phyloP scores from a whole-genome alignment of 768 basidiomycete genomes.

The Lactarius hengduanensis region DNA sequence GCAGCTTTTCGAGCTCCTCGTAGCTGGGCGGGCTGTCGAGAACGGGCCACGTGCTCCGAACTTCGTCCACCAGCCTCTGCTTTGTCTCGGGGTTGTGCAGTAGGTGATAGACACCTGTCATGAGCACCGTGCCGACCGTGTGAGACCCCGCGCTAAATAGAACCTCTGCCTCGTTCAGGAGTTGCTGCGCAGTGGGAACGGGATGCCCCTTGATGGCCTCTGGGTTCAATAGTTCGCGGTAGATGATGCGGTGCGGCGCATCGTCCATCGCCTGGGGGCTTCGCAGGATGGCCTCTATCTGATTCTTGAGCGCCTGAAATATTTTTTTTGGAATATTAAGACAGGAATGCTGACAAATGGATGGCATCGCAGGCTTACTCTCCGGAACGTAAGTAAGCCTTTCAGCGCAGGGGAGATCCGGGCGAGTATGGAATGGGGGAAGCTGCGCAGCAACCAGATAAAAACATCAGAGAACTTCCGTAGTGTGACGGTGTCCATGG shows the following conservation, averaged over 20 bases:
- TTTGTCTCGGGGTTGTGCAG: constrained; percentile 12
- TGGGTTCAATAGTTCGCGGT: constrained; percentile 16
- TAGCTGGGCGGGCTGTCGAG: constrained; percentile 16
- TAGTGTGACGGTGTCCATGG: constrained; percentile 32
- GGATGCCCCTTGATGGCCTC: constrained; percentile 10
- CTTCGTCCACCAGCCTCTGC: constrained; percentile 11
- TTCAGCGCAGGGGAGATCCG: constrained; percentile 1
- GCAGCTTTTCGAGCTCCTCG: constrained; percentile 21
- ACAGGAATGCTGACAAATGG: neutral
- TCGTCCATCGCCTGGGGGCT: constrained; percentile 11
- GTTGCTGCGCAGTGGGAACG: constrained; percentile 3
- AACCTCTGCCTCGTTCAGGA: constrained; percentile 13
- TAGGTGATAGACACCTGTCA: constrained; percentile 12
- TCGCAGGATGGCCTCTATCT: constrained; percentile 7
- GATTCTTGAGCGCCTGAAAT: neutral
- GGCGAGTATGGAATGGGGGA: constrained; percentile 7
- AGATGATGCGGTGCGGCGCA: constrained; percentile 21
- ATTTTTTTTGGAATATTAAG: too few species aligned
- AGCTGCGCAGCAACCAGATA: constrained; percentile 8
- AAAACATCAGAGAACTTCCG: constrained; percentile 12
- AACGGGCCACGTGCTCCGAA: constrained; percentile 14
- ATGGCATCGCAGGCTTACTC: neutral
- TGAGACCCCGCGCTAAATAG: constrained; percentile 22
- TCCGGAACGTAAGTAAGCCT: neutral
- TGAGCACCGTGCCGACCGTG: constrained; percentile 20